These are phyloP conservation scores for Trichophaea hybrida DNA, from an alignment of 2,329 filamentous ascomycete species.

Conservation along the genomic window DNA sequence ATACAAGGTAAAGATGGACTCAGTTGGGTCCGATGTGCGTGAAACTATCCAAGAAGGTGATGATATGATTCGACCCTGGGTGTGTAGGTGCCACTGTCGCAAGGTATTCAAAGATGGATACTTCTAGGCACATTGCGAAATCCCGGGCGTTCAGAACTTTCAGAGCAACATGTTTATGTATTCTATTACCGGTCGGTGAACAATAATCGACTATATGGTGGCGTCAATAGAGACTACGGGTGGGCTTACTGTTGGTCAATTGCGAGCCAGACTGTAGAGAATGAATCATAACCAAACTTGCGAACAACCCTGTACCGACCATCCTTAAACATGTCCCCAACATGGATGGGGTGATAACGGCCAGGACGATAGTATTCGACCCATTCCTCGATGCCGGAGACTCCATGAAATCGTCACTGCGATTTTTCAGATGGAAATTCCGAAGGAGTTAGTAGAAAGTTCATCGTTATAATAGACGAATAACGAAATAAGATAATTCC, in stretches of 20 bases:
- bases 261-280: constrained; percentile 35
- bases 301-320: constrained; percentile 32
- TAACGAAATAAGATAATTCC: too few species aligned
- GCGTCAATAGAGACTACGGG: too few species aligned
- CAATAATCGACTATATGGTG: background rate
- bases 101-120: background rate
- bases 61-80: constrained; percentile 9
- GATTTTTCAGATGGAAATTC: background rate
- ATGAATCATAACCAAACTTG: constrained; percentile 34
- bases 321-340: constrained; percentile 20
- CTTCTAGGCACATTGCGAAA: background rate
- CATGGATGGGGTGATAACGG: constrained; percentile 8
- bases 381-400: background rate
- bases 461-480: background rate
- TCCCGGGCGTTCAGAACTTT: constrained; percentile 4
- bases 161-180: constrained; percentile 5
- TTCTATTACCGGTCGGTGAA: background rate
- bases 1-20: constrained; percentile 28
- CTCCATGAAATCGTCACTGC: background rate
- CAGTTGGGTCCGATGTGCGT: constrained; percentile 29
- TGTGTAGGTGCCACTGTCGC: background rate
- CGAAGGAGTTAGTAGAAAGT: background rate
- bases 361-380: constrained; percentile 5
- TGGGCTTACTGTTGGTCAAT: constrained; percentile 25
- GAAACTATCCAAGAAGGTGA: constrained; percentile 26